Conservation (phyloP, 23 red algal species). For the Cyanidium caldarium region DNA sequence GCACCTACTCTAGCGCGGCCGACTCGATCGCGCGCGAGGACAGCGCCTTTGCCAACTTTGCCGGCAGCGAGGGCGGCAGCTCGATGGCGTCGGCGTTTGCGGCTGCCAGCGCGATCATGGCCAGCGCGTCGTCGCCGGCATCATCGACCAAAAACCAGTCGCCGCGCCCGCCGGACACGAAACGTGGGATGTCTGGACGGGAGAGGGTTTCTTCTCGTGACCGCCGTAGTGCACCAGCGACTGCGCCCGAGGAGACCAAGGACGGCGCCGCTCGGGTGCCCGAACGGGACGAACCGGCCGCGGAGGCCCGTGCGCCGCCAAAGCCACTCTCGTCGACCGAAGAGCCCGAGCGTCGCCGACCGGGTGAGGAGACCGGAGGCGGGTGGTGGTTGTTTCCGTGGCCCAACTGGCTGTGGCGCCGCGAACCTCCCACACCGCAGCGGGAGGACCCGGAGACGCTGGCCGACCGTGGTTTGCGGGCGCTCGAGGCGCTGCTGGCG, state of each 20-base stretch:
- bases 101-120: background rate
- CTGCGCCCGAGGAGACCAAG: background rate
- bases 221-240: too few species aligned
- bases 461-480: background rate
- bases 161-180: background rate
- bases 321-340: background rate
- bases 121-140: background rate
- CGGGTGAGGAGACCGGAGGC: background rate
- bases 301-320: background rate
- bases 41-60: background rate
- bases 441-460: background rate
- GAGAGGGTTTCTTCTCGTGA: too few species aligned
- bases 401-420: too few species aligned
- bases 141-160: background rate
- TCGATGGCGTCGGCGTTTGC: background rate
- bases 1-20: background rate
- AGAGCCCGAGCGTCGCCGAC: too few species aligned
- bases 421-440: too few species aligned
- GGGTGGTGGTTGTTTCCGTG: background rate
- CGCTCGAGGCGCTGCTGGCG: background rate
- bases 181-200: too few species aligned
- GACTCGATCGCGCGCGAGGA: slow-evolving; percentile 1
- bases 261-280: background rate
- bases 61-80: background rate
- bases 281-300: background rate